Conservation (phyloP, 2,329 filamentous ascomycete genomes). For the Colletotrichum phormii region DNA sequence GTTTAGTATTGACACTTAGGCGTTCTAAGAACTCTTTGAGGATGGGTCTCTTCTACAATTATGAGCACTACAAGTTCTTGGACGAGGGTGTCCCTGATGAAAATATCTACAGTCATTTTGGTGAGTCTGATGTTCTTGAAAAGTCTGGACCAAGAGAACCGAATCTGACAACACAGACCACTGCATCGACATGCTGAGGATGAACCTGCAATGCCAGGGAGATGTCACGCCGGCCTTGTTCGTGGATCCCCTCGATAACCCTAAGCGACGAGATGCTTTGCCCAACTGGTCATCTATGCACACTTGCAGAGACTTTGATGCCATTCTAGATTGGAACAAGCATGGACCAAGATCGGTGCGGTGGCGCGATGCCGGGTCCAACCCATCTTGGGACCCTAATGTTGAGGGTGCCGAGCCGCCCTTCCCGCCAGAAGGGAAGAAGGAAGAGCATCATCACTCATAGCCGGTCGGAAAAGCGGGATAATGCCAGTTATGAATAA, state of each 20-base stretch:
- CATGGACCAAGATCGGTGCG: constrained; percentile 27
- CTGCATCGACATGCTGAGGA: constrained; percentile 30
- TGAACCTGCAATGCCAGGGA: constrained; percentile 27
- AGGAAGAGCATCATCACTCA: constrained; percentile 7
- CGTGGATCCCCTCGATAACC: constrained; percentile 27
- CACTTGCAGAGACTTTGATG: constrained; percentile 31
- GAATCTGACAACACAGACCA: constrained; percentile 1
- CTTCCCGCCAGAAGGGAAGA: constrained; percentile 13
- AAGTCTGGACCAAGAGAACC: too few species aligned
- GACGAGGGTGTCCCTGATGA: constrained; percentile 28
- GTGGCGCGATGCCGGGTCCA: constrained; percentile 29
- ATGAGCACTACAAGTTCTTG: constrained; percentile 20
- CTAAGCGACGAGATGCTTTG: constrained; percentile 13
- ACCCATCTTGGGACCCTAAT: constrained; percentile 24
- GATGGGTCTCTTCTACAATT: constrained; percentile 21
- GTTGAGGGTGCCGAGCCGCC: constrained; percentile 20
- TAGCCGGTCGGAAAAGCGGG: background rate
- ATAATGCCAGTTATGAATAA: background rate
- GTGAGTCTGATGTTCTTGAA: background rate
- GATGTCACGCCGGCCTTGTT: constrained; percentile 30
- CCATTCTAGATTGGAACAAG: constrained; percentile 29
- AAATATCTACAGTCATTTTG: constrained; percentile 23
- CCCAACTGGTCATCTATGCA: constrained; percentile 33
- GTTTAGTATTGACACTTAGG: background rate
- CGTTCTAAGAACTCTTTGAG: constrained; percentile 8